Base-by-base conservation (phyloP, 73 alveolate species). In the Paramecium sonneborni region DNA sequence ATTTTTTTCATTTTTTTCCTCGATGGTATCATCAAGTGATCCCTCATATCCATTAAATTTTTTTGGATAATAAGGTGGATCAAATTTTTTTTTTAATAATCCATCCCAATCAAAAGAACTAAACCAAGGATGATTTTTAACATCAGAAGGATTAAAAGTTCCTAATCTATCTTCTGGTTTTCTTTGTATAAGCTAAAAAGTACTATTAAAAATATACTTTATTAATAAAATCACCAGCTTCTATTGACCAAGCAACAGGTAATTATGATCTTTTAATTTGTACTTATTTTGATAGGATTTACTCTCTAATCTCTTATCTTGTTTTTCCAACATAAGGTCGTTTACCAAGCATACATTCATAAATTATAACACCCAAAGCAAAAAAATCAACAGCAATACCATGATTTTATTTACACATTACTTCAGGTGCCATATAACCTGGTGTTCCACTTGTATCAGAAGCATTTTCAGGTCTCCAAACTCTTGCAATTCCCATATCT, bases 401-500 rank as follows among this genome's bases (percentile, higher is more conserved):
- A 76, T 95, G 98, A 69, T 95, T 95, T 58, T 95, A 93, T 37
- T 93, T 92, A 58, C 96, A 95, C 58, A 95, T 74, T 0, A 95
- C 98, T 87, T 95, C 98, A n/a, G 98, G 98, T 23, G 98, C 98
- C 96, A 93, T 95, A 26, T 85, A 85, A 38, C 90, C 95, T 24
- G 95, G 95, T 10, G 99, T 97, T 0, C 99, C 99, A 34, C 98
- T 93, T 39, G 99, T 97, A 58, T 97, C 99, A 67, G 95, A 72
- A 10, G 98, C 93, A 85, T 98, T 98, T 37, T 97, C 97, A 26
- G 95, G 96, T 35, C 93, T 92, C 95, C 95, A 92, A 1, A 93
- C 74, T 86, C 98, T 93, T 0, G 99, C 99, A 28, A 98, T 96
- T 20, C 99, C 99, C 70, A 98, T 79, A 92, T 98, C 99, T 8